phyloP scores from a whole-genome alignment of 2,329 filamentous ascomycete genomes.

The Hymenoscyphus occultus region DNA sequence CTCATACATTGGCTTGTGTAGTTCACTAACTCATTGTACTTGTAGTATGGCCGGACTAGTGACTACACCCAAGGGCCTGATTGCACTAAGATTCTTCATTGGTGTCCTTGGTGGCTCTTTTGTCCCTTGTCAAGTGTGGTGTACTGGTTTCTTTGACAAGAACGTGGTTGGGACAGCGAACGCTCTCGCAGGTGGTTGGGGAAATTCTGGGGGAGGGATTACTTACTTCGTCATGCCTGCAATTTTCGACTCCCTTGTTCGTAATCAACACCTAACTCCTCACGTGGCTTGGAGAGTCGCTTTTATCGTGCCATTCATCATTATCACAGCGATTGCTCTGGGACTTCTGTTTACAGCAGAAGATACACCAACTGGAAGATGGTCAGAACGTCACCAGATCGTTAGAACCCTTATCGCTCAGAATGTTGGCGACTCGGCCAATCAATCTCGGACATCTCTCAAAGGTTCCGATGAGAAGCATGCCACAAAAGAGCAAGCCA shows the following conservation, averaged over 20 bases:
- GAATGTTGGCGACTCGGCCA: constrained; percentile 34
- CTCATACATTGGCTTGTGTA: too few species aligned
- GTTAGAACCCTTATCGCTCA: constrained; percentile 45
- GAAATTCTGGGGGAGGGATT: constrained; percentile 81
- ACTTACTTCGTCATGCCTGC: constrained; percentile 93
- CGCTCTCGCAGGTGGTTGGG: constrained; percentile 78
- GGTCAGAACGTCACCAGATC: constrained; percentile 63
- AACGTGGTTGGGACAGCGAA: constrained; percentile 86
- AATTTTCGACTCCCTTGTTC: constrained; percentile 72
- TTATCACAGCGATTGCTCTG: constrained; percentile 63
- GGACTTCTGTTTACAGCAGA: constrained; percentile 69
- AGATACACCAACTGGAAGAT: constrained; percentile 77
- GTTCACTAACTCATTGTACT: too few species aligned
- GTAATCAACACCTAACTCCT: constrained; percentile 53
- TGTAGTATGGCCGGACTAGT: constrained; percentile 66
- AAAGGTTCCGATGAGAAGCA: constrained; percentile 4
- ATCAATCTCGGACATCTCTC: constrained; percentile 7
- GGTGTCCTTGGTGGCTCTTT: constrained; percentile 74
- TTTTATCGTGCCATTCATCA: constrained; percentile 77
- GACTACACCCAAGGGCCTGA: constrained; percentile 61
- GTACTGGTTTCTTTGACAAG: constrained; percentile 86
- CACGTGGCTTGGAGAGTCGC: constrained; percentile 76
- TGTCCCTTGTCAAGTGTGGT: constrained; percentile 86
- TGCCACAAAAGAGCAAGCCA: constrained; percentile 6
- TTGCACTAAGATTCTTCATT: constrained; percentile 72